Evolutionary conservation across 805 yeast genomes (phyloP), one percentile per base, ranked within the genome.

Genomic region (Hanseniaspora lachancei): DNA sequence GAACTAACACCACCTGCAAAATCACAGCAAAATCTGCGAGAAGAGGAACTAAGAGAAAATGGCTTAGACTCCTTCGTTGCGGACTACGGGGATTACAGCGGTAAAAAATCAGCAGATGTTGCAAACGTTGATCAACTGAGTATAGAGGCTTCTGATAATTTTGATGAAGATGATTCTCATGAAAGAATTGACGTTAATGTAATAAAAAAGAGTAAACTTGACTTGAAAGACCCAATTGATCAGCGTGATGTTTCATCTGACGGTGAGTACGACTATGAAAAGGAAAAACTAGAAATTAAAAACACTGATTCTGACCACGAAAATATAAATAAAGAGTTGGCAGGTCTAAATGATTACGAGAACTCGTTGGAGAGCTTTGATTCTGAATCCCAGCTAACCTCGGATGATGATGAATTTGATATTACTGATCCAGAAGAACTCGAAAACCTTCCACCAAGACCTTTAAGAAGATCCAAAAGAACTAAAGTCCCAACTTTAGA

Each of bases 11-110:
- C 62, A 39, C 62, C 49, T 38, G 60, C 42, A 43, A 57, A 35
- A 39, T 64, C 57, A 9, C 73, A 70, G 55, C 79, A 76, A 60
- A 79, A 72, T 59, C 83, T 76, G 62, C 75, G 77, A 59, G 84
- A 84, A 59, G 79, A 78, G 64, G 78, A 91, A 68, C 87, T 87
- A 63, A 93, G 84, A 69, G 95, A 91, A 67, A 95, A 86, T 78
- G 86, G 62, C 66, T 1, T 60, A 64, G 42, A 65, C 64, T 54
- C 68, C 67, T 35, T 67, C 69, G n/a, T 70, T 64, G 32, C 63
- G 65, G 56, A 69, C 67, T 1, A 48, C 65, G 27, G 50, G 63
- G 16, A 69, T 65, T 47, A 69, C 55, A 34, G 59, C 60, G 46
- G 60, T 58, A 15, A 34, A 23, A n/a, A 15, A 7, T n/a, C 29